Evolutionary conservation across 2,329 filamentous ascomycete genomes (phyloP).

Genomic region (Verticillium isaacii): DNA sequence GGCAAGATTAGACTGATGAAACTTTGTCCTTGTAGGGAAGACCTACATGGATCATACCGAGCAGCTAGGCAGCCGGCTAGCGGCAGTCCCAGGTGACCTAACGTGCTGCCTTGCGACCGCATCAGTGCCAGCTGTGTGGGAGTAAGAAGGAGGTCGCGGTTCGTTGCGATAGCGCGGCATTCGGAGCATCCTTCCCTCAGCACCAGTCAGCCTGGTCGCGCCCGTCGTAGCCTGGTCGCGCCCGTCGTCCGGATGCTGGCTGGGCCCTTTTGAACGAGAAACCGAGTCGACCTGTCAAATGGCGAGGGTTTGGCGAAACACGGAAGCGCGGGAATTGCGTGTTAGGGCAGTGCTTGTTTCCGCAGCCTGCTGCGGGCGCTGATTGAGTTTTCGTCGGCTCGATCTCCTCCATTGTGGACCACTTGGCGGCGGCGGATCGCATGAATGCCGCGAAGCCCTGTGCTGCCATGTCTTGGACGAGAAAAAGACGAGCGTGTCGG

Average conservation of each 20-base stretch:
- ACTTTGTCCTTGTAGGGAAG: neutral
- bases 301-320: neutral
- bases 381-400: neutral
- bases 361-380: neutral
- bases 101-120: no score
- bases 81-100: no score
- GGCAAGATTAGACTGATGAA: neutral
- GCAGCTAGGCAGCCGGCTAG: neutral
- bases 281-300: neutral
- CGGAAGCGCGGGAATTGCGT: neutral
- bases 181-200: neutral
- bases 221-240: neutral
- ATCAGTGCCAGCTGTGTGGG: no score
- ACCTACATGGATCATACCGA: neutral
- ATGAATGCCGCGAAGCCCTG: neutral
- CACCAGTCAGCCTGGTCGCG: neutral
- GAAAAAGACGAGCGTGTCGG: neutral
- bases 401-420: neutral
- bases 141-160: no score
- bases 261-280: neutral
- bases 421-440: neutral
- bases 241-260: no score
- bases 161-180: neutral
- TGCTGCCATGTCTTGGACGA: neutral
- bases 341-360: neutral